phyloP scores from a whole-genome alignment of 495 filamentous ascomycete genomes.

The Rhizodiscina lignyota region DNA sequence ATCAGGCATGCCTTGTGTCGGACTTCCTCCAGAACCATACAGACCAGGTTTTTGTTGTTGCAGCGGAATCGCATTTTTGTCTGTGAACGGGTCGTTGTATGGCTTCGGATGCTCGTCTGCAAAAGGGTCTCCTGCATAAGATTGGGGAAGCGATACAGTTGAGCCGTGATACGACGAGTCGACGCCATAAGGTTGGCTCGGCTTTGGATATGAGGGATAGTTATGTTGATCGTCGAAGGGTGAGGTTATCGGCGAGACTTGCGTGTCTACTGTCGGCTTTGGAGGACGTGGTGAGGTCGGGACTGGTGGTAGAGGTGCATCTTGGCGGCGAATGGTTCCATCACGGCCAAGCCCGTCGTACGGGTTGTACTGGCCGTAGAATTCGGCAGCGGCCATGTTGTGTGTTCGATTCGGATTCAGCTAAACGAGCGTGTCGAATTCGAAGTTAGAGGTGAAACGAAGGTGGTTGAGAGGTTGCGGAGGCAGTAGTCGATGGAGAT shows the following conservation, averaged over 20 bases:
- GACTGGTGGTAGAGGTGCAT: slow-evolving; percentile 30
- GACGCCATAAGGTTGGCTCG: too few relatives aligned
- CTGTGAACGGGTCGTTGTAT: slow-evolving; percentile 32
- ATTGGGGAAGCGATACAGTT: neutral
- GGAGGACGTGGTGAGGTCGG: slow-evolving; percentile 8
- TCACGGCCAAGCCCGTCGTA: too few relatives aligned
- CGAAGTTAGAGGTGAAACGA: too few relatives aligned
- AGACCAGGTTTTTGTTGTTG: slow-evolving; percentile 18
- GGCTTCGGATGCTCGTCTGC: slow-evolving; percentile 19
- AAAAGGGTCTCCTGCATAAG: neutral
- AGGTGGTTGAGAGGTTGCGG: too few relatives aligned
- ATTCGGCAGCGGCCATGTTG: slow-evolving; percentile 71
- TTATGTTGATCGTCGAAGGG: slow-evolving; percentile 7
- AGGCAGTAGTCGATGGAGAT: too few relatives aligned
- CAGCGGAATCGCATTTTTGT: slow-evolving; percentile 51
- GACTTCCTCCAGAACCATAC: slow-evolving; percentile 7
- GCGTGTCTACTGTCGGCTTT: neutral
- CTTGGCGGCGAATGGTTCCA: slow-evolving; percentile 18
- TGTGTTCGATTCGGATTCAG: too few relatives aligned
- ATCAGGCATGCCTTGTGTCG: slow-evolving; percentile 13
- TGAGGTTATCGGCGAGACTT: slow-evolving; percentile 10
- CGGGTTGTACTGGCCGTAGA: slow-evolving; percentile 43
- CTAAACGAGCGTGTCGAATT: too few relatives aligned
- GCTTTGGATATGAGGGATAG: neutral
- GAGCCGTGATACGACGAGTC: neutral